Evolutionary conservation across 2,329 filamentous ascomycete species (phyloP).

Genomic region (Peltaster fructicola): DNA sequence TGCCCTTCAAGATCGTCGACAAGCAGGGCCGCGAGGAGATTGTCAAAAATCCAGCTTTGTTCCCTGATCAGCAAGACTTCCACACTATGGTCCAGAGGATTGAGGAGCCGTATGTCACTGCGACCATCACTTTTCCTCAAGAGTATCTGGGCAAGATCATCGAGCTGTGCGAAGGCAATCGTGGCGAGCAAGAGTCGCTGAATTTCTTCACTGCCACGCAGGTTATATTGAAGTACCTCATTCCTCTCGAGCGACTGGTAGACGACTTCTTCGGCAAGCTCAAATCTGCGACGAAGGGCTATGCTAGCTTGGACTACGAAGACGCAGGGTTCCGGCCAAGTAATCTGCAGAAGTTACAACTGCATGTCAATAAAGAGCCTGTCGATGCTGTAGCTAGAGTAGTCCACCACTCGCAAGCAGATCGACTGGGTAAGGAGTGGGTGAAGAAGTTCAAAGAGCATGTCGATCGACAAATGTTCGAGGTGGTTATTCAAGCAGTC

Average conservation of each 20-base stretch:
- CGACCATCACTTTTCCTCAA: conserved; percentile 79
- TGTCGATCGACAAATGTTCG: conserved; percentile 92
- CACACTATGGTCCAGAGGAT: conserved; percentile 41
- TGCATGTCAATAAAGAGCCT: conserved; percentile 81
- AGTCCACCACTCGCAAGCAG: conserved; percentile 65
- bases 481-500: conserved; percentile 85
- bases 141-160: conserved; percentile 91
- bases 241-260: conserved; percentile 77
- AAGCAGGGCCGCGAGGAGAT: conserved; percentile 59
- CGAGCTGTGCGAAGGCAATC: conserved; percentile 78
- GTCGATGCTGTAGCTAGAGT: conserved; percentile 92
- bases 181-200: conserved; percentile 71
- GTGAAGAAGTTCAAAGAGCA: conserved; percentile 94
- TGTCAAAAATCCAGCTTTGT: conserved; percentile 72
- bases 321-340: conserved; percentile 74
- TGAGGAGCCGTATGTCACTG: conserved; percentile 58
- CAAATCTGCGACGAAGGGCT: conserved; percentile 85
- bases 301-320: conserved; percentile 91
- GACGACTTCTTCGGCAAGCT: conserved; percentile 96
- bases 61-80: conserved; percentile 53
- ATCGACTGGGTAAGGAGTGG: conserved; percentile 70
- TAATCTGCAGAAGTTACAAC: conserved; percentile 71
- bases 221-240: conserved; percentile 82
- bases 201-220: conserved; percentile 85
- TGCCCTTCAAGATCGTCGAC: conserved; percentile 76